Conservation (phyloP, 2,329 filamentous ascomycete genomes). For the Aspergillus vadensis region DNA sequence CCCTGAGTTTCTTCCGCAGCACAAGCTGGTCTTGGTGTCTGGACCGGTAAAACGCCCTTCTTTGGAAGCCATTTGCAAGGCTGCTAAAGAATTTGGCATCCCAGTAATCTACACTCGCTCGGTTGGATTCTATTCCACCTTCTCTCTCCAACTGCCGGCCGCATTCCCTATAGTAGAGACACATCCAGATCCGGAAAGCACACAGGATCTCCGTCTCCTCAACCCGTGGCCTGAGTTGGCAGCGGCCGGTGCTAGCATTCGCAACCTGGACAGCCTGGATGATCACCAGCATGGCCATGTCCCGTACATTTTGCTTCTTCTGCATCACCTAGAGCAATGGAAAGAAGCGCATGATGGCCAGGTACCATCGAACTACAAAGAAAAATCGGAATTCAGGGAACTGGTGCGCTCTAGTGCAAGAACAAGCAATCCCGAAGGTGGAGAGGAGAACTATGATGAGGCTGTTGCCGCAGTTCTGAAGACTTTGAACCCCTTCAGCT, state of each 20-base stretch:
- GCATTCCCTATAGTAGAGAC: conserved; percentile 93
- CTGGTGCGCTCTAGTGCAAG: conserved; percentile 68
- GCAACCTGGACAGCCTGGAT: conserved; percentile 68
- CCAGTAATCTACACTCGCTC: conserved; percentile 83
- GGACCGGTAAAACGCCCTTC: conserved; percentile 59
- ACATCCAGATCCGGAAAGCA: conserved; percentile 84
- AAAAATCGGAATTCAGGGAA: conserved; percentile 81
- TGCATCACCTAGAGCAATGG: conserved; percentile 83
- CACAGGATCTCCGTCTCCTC: conserved; percentile 79
- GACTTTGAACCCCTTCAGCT: conserved; percentile 68
- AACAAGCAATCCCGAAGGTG: conserved; percentile 75
- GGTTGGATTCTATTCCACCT: conserved; percentile 88
- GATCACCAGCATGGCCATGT: conserved; percentile 88
- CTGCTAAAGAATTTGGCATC: conserved; percentile 60
- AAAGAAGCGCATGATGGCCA: conserved; percentile 67
- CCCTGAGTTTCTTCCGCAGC: conserved; percentile 46
- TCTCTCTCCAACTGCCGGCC: conserved; percentile 75
- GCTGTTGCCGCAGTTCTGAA: conserved; percentile 85
- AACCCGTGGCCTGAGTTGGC: conserved; percentile 82
- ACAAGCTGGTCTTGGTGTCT: conserved; percentile 63
- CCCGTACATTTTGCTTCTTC: conserved; percentile 79
- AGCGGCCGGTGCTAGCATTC: conserved; percentile 65
- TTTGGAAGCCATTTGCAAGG: conserved; percentile 53
- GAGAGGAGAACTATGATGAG: conserved; percentile 97
- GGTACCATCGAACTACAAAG: conserved; percentile 72